Conservation (phyloP, 2,329 filamentous ascomycete species). For the Chaetomium olivaceum region DNA sequence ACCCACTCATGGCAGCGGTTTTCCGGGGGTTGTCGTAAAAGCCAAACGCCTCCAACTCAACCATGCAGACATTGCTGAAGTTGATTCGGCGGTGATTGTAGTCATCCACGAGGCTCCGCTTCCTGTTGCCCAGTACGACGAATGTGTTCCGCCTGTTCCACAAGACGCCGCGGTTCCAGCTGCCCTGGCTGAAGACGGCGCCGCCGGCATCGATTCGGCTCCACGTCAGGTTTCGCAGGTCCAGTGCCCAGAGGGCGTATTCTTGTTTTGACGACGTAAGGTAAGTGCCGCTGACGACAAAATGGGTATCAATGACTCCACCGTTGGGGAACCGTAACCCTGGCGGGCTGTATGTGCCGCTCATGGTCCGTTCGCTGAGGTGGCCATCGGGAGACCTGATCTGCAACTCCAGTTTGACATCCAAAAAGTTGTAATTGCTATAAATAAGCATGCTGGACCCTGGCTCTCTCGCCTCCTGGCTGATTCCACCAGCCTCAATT, state of each 20-base stretch:
- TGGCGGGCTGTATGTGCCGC: conserved; percentile 80
- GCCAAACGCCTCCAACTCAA: conserved; percentile 95
- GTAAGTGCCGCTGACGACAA: conserved; percentile 96
- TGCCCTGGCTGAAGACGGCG: conserved; percentile 92
- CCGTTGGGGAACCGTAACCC: conserved; percentile 95
- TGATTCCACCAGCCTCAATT: conserved; percentile 49
- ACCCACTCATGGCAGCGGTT: conserved; percentile 74
- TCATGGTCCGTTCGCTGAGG: conserved; percentile 86
- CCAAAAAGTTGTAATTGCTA: conserved; percentile 98
- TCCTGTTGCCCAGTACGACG: conserved; percentile 91
- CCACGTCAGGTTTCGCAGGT: conserved; percentile 86
- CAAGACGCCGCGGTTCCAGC: conserved; percentile 93
- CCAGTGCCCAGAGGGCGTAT: conserved; percentile 93
- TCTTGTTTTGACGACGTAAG: conserved; percentile 97
- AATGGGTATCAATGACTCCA: conserved; percentile 91
- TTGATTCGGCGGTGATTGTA: conserved; percentile 98
- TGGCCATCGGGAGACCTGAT: conserved; percentile 81
- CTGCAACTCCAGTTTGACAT: conserved; percentile 94
- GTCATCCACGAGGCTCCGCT: conserved; percentile 91
- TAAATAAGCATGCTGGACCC: conserved; percentile 89
- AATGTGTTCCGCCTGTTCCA: conserved; percentile 95
- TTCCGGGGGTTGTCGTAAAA: conserved; percentile 94
- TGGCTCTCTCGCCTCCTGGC: conserved; percentile 56
- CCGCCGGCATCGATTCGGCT: conserved; percentile 93
- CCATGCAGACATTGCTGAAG: conserved; percentile 94